These are phyloP conservation scores for Endocalyx cinctus DNA, from an alignment of 2,329 filamentous ascomycete species.

Conservation along the genomic window DNA sequence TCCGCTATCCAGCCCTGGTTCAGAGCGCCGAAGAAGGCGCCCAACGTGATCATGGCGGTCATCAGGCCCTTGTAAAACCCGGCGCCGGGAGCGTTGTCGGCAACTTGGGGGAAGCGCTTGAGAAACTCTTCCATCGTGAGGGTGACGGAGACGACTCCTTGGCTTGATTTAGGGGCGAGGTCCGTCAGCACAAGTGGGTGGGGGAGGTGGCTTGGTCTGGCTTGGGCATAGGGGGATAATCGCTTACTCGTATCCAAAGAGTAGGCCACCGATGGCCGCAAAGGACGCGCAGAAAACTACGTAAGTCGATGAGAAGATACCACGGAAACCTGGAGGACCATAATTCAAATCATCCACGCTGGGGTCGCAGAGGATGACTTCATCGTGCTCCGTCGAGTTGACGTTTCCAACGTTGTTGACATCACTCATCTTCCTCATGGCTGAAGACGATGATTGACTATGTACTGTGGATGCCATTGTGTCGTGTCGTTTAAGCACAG, in stretches of 20 bases:
- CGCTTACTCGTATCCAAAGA: constrained; percentile 9
- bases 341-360: constrained; percentile 6
- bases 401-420: too few relatives aligned
- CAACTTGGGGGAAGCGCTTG: constrained; percentile 43
- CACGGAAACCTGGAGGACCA: constrained; percentile 5
- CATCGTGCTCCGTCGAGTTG: too few relatives aligned
- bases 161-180: too few relatives aligned
- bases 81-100: constrained; percentile 39
- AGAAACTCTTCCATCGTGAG: constrained; percentile 49
- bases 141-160: constrained; percentile 50
- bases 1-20: constrained; percentile 51
- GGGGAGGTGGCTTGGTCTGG: too few relatives aligned
- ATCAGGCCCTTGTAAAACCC: constrained; percentile 30
- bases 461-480: too few relatives aligned
- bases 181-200: too few relatives aligned
- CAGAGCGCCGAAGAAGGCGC: constrained; percentile 52
- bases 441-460: too few relatives aligned
- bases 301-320: constrained; percentile 6
- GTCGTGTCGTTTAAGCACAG: too few relatives aligned
- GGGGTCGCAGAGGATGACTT: too few relatives aligned
- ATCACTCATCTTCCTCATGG: too few relatives aligned
- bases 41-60: constrained; percentile 46
- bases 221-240: too few relatives aligned
- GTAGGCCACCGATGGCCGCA: constrained; percentile 6
- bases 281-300: constrained; percentile 6